These are phyloP conservation scores for Parathielavia appendiculata DNA, from an alignment of 495 filamentous ascomycete species.

Conservation along the genomic window DNA sequence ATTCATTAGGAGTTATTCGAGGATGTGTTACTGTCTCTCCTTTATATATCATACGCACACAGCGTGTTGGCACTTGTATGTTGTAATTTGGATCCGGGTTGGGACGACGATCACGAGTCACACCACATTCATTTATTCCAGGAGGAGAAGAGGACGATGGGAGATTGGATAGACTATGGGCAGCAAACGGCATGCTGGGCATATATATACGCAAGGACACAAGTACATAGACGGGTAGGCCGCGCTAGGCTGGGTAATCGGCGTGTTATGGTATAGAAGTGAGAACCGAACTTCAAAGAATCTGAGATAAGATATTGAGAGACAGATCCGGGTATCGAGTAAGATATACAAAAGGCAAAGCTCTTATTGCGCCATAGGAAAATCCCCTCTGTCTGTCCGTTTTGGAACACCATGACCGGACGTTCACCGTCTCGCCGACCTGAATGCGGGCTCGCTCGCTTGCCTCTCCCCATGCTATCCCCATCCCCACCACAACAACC, in stretches of 20 bases:
- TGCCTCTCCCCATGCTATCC: too few relatives aligned
- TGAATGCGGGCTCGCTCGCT: too few relatives aligned
- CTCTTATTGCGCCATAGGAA: not conserved
- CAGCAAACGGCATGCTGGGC: not conserved
- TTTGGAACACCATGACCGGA: too few relatives aligned
- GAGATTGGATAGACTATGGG: conserved; percentile 4
- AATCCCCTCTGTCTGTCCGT: not conserved
- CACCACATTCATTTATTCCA: conserved; percentile 12
- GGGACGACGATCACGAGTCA: conserved; percentile 6
- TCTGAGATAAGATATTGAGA: not conserved
- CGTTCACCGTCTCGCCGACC: too few relatives aligned
- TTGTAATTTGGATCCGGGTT: conserved; percentile 5
- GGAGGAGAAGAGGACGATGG: not conserved
- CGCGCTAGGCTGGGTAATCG: not conserved
- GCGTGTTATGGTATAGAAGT: not conserved
- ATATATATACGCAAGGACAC: not conserved
- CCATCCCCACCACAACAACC: too few relatives aligned
- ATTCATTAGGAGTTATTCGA: conserved; percentile 6
- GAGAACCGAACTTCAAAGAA: not conserved
- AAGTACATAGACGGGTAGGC: conserved; percentile 10
- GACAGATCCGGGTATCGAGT: conserved; percentile 5
- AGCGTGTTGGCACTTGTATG: conserved; percentile 1
- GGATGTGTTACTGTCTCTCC: not conserved
- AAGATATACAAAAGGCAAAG: not conserved
- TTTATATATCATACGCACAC: not conserved